Percentiles rank a stretch among this genome's conserved stretches.
Evolutionary conservation across 306 rosid species (phyloP).

Genomic region (Sesbania bispinosa): DNA sequence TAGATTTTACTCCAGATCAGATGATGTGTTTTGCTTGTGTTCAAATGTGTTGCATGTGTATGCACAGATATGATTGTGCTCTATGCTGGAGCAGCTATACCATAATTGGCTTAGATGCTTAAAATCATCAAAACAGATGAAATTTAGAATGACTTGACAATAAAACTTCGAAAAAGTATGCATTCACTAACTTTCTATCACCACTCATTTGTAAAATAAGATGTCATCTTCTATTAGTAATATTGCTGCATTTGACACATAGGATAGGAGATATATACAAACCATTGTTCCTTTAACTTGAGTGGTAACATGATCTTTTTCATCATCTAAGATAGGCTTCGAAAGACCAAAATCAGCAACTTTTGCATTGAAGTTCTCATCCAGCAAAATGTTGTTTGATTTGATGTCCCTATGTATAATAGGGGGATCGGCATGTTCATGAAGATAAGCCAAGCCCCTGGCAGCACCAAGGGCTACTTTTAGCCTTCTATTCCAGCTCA

Average conservation of each 20-base stretch:
- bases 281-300: slow-evolving; percentile 72
- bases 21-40: neutral
- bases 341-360: slow-evolving; percentile 74
- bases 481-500: slow-evolving; percentile 62
- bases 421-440: slow-evolving; percentile 60
- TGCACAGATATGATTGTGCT: neutral
- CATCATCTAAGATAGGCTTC: slow-evolving; percentile 42
- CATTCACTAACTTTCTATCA: too few relatives aligned
- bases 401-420: slow-evolving; percentile 72
- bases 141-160: neutral
- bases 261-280: slow-evolving; percentile 20
- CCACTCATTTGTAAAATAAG: too few relatives aligned
- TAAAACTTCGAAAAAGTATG: neutral
- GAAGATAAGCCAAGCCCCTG: slow-evolving; percentile 65
- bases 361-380: slow-evolving; percentile 45
- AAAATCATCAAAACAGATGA: neutral
- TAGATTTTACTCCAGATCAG: neutral
- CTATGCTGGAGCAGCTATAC: neutral
- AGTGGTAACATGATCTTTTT: slow-evolving; percentile 44
- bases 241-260: neutral
- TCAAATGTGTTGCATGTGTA: neutral
- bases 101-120: neutral
- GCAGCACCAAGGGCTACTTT: slow-evolving; percentile 54
- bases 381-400: slow-evolving; percentile 60
- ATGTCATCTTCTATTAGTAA: too few relatives aligned